A percentile compares a stretch with the other conserved stretches of the same genome.
These are phyloP conservation scores for Penicillium sp. DNA, from an alignment of 2,329 filamentous ascomycete species.

Conservation along the genomic window DNA sequence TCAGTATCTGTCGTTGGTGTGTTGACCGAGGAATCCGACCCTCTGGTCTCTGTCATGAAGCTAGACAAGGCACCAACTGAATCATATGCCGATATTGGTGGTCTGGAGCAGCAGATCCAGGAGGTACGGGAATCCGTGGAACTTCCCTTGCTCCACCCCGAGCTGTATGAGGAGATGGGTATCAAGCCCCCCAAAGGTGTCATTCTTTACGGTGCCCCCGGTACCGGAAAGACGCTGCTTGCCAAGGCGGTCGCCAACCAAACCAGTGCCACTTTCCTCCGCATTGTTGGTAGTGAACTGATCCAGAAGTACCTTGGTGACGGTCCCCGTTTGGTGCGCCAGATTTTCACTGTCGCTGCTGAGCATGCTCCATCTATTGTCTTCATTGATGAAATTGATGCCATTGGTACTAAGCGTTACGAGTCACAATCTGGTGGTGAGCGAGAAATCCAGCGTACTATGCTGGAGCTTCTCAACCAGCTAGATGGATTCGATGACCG, in stretches of 20 bases:
- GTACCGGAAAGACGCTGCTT: slow-evolving; percentile 93
- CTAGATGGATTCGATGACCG: slow-evolving; percentile 98
- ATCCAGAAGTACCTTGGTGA: slow-evolving; percentile 99
- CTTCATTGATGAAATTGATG: slow-evolving; percentile 99
- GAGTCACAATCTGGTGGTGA: slow-evolving; percentile 96
- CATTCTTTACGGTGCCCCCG: slow-evolving; percentile 94
- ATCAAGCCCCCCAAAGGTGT: slow-evolving; percentile 99
- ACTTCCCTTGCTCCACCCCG: slow-evolving; percentile 88
- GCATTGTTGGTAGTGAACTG: slow-evolving; percentile 94
- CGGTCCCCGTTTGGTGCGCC: slow-evolving; percentile 88
- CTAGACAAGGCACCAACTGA: slow-evolving; percentile 98
- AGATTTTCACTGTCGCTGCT: slow-evolving; percentile 86
- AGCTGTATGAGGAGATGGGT: slow-evolving; percentile 99
- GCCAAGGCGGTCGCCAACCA: slow-evolving; percentile 98
- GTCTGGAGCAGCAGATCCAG: slow-evolving; percentile 91
- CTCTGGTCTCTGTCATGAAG: slow-evolving; percentile 97
- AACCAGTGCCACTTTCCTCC: slow-evolving; percentile 96
- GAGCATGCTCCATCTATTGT: slow-evolving; percentile 97
- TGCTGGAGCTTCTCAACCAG: slow-evolving; percentile 97
- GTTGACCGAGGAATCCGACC: slow-evolving; percentile 92
- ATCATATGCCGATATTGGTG: slow-evolving; percentile 97
- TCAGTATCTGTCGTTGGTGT: slow-evolving; percentile 97
- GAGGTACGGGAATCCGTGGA: slow-evolving; percentile 98
- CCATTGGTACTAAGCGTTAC: slow-evolving; percentile 98
- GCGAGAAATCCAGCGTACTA: slow-evolving; percentile 95